phyloP scores from a whole-genome alignment of 352 stramenopile genomes.

The Phytophthora sp. region DNA sequence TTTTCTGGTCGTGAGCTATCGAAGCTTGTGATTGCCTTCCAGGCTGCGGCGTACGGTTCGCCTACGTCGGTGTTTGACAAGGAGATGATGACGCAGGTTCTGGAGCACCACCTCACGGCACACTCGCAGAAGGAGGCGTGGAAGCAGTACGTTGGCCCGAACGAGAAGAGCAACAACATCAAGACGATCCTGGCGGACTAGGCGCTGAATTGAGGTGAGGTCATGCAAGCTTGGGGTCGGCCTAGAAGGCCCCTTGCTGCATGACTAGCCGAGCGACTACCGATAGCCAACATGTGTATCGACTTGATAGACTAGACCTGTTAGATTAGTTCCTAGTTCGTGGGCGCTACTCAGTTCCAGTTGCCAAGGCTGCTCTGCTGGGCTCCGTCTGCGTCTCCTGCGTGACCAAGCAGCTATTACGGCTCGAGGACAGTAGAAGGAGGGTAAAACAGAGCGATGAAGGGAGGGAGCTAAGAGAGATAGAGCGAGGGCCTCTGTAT shows the following conservation, averaged over 20 bases:
- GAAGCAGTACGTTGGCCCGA: slow-evolving; percentile 82
- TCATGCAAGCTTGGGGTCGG: slow-evolving; percentile 4
- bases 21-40: slow-evolving; percentile 99
- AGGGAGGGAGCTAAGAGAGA: slow-evolving; percentile 7
- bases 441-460: neutral
- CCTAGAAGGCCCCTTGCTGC: slow-evolving; percentile 4
- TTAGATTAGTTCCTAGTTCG: slow-evolving; percentile 82
- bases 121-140: slow-evolving; percentile 95
- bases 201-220: slow-evolving; percentile 16
- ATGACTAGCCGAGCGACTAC: slow-evolving; percentile 16
- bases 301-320: slow-evolving; percentile 78
- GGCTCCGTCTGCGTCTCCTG: slow-evolving; percentile 6
- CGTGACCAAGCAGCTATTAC: neutral
- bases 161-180: slow-evolving; percentile 53
- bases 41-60: slow-evolving; percentile 97
- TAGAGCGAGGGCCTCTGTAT: slow-evolving; percentile 30
- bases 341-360: slow-evolving; percentile 78
- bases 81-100: slow-evolving; percentile 93
- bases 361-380: slow-evolving; percentile 32
- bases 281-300: slow-evolving; percentile 22
- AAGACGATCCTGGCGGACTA: slow-evolving; percentile 63
- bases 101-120: slow-evolving; percentile 94
- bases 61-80: slow-evolving; percentile 93
- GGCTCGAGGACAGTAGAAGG: neutral
- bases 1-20: slow-evolving; percentile 99